Evolutionary conservation across 2,329 filamentous ascomycete species (phyloP), one percentile per base, ranked within the genome.

Genomic region (Fusarium bactridioides): DNA sequence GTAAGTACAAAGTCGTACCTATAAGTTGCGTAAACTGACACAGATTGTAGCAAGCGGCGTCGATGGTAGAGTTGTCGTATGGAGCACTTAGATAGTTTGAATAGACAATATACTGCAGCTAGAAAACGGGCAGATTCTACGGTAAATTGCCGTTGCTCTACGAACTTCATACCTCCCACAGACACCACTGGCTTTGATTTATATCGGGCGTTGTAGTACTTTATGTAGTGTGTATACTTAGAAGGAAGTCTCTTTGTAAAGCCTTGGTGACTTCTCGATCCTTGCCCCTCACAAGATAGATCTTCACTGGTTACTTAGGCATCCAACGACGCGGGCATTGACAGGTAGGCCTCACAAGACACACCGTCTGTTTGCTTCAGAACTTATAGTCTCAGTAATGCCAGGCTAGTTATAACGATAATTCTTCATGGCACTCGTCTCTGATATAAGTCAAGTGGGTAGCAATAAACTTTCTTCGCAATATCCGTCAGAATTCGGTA

Each of bases 31-130:
- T 57, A 78, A 81, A 54, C 78, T 80, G 66, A 80, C 67, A 65
- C 62, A 59, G 25, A 48, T 54, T 58, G 37, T 33, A 94, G 92
- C 93, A 73, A 94, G 91, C 80, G 93, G 93, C 74, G 92, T 96
- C 60, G 93, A 96, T 80, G 93, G 93, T 71, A 90, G 93, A 78
- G 86, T 96, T 75, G 93, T 95, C 56, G 89, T 96, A 75, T 96
- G 93, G 93, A 87, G 86, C 73, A 85, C 86, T 57, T 94, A 89
- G 80, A 31, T 60, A 60, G 33, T n/a, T 21, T 12, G 16, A 40
- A 18, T 57, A 31, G n/a, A 47, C 23, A 64, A 27, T 29, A 62
- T 23, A 48, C 33, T 37, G 50, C 23, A n/a, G 18, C 47, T 40
- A 53, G 63, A 61, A 64, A 61, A 50, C 55, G 40, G 54, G 10